These are phyloP conservation scores for Phanerochaete carnosa DNA, from an alignment of 768 basidiomycete genomes.

Conservation along the genomic window DNA sequence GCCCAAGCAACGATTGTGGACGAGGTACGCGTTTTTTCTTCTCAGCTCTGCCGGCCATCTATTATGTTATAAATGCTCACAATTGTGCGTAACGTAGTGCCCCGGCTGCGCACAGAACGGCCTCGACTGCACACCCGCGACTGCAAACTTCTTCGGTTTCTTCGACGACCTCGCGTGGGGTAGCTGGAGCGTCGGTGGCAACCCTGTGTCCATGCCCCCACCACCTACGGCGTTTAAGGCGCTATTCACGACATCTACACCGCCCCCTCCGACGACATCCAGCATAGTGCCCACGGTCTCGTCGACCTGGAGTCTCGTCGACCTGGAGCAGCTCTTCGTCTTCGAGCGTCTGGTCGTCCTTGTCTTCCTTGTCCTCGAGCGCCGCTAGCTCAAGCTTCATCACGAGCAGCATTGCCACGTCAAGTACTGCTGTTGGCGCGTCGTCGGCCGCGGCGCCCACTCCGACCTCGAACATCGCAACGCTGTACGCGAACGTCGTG, in stretches of 20 bases:
- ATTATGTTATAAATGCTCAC: no score
- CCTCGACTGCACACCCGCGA: slow-evolving; percentile 53
- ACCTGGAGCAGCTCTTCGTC: background rate
- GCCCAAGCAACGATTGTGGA: slow-evolving; percentile 60
- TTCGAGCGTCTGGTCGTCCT: background rate
- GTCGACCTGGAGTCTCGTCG: no score
- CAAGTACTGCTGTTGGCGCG: background rate
- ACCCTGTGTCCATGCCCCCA: background rate
- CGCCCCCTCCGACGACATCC: background rate
- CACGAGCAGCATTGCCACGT: background rate
- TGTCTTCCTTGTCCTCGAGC: background rate
- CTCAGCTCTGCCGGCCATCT: no score
- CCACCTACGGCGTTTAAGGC: background rate
- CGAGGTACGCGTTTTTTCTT: slow-evolving; percentile 34
- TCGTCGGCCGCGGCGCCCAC: background rate
- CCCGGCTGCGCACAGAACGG: slow-evolving; percentile 55
- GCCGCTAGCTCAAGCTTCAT: background rate
- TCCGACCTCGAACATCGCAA: background rate
- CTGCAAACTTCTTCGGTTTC: slow-evolving; percentile 50
- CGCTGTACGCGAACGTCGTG: background rate
- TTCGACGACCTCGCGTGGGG: slow-evolving; percentile 44
- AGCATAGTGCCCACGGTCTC: background rate
- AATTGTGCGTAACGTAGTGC: slow-evolving; percentile 39
- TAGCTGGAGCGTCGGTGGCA: slow-evolving; percentile 38
- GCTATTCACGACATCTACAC: background rate